phyloP scores from a whole-genome alignment of 139 green algal species.

The Coccomyxa sp. region DNA sequence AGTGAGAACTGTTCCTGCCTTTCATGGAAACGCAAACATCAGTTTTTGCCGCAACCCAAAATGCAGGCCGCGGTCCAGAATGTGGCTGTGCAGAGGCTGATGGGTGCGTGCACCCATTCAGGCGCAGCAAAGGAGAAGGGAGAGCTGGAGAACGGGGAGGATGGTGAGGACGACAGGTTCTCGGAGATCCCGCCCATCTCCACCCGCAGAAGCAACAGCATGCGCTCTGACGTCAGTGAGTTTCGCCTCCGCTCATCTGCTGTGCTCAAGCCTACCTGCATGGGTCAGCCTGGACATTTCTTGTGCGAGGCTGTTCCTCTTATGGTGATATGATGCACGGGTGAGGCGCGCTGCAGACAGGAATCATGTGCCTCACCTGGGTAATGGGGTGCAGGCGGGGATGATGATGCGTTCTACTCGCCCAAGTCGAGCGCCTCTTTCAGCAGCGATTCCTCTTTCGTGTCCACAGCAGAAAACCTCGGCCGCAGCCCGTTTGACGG shows the following conservation, averaged over 20 bases:
- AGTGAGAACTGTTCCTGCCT: too few species aligned
- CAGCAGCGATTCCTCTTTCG: background rate
- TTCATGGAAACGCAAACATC: too few species aligned
- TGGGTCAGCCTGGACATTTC: background rate
- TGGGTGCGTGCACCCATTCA: too few species aligned
- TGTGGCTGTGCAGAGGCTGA: too few species aligned
- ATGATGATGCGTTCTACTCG: conserved; percentile 24
- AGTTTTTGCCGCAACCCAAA: too few species aligned
- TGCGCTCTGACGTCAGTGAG: background rate
- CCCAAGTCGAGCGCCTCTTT: conserved; percentile 22
- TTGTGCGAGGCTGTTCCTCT: background rate
- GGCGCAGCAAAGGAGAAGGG: too few species aligned
- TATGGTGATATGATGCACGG: background rate
- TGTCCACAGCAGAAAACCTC: background rate
- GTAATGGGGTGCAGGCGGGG: background rate
- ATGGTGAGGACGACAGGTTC: background rate
- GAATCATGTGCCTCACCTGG: background rate
- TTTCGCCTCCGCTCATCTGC: background rate
- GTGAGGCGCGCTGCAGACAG: background rate
- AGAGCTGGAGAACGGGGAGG: too few species aligned
- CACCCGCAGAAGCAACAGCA: background rate
- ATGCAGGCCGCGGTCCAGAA: too few species aligned
- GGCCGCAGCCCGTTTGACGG: background rate
- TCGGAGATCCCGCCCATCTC: background rate
- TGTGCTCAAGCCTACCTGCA: background rate